Base-by-base conservation (phyloP, 345 rosid genomes). In the Ceriops zippeliana region DNA sequence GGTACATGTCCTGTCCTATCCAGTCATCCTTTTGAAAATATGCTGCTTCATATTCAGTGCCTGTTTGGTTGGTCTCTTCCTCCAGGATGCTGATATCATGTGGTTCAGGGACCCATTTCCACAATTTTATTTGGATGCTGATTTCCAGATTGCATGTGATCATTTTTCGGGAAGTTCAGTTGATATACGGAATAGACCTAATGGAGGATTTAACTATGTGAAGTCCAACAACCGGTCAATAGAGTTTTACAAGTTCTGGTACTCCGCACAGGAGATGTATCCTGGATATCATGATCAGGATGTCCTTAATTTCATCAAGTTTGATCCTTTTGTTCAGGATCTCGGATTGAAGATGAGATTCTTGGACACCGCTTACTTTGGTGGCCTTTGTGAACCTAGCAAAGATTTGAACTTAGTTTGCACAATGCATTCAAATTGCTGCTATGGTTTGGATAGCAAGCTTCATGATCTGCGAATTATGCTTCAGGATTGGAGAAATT, bases 21-120 rank as follows among this genome's bases (percentile, higher is more conserved):
- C 16, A 9, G 47, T 38, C 13, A 10, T 38, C 47, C 1, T 38
- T 38, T 38, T 38, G 16, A 9, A 38, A 38, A 38, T 38, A 38
- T 38, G 16, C 4, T 11, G 57, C 58, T 59, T 27, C 16, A 16
- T 67, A 71, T 49, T 72, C 46, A 81, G 64, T 70, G 31, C 52
- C 74, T 19, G 10, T 69, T 66, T 58, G 30, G 58, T 69, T 32
- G 56, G 38, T 68, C 20, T 69, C 37, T 34, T 34, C 53, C 63
- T 81, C 52, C 83, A 91, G 97, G 97, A 91, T 84, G 96, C 91
- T 74, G 97, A 91, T 86, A 71, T 91, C 81, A 85, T 91, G 96
- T 91, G 97, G 97, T 87, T 91, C 75, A 85, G 97, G 74, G 81
- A 87, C 73, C 97, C 97, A 38, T 87, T 89, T 78, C 83, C 83